These are phyloP conservation scores for Mycosphaerella sp. DNA, from an alignment of 2,329 filamentous ascomycete species.

Conservation along the genomic window DNA sequence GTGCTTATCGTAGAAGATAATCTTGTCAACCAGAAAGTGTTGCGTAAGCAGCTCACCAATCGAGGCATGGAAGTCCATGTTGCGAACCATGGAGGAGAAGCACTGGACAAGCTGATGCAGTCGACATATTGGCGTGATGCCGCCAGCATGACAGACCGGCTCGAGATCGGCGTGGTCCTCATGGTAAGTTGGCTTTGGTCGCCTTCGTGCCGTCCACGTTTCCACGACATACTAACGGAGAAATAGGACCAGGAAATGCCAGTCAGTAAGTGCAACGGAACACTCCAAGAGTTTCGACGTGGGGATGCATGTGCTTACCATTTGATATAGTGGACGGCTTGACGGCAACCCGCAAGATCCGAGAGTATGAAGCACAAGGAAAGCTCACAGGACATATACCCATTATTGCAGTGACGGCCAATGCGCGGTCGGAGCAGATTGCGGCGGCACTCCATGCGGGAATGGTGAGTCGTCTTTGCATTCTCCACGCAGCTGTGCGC, in stretches of 20 bases:
- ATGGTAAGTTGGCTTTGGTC: constrained; percentile 43
- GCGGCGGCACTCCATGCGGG: constrained; percentile 63
- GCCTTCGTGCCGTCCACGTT: too few relatives aligned
- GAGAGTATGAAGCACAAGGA: constrained; percentile 58
- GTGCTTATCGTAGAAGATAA: constrained; percentile 42
- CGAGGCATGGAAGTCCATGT: constrained; percentile 42
- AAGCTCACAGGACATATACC: constrained; percentile 61
- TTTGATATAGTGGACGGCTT: constrained; percentile 51
- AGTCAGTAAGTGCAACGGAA: constrained; percentile 49
- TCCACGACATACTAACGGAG: too few relatives aligned
- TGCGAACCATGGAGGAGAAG: constrained; percentile 47
- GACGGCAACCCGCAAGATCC: constrained; percentile 63
- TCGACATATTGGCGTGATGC: constrained; percentile 39
- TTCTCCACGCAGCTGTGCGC: background rate
- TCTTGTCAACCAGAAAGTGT: constrained; percentile 41
- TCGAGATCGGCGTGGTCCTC: constrained; percentile 50
- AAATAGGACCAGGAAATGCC: constrained; percentile 67
- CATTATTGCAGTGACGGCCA: constrained; percentile 77
- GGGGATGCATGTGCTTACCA: constrained; percentile 5
- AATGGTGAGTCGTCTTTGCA: constrained; percentile 45
- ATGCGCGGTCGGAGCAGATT: constrained; percentile 68
- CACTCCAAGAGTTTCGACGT: background rate
- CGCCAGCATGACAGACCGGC: constrained; percentile 7
- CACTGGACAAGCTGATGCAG: constrained; percentile 39
- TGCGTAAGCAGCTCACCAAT: constrained; percentile 46